These are phyloP conservation scores for Psidium friedrichsthalianum DNA, from an alignment of 345 rosid species.

Conservation along the genomic window DNA sequence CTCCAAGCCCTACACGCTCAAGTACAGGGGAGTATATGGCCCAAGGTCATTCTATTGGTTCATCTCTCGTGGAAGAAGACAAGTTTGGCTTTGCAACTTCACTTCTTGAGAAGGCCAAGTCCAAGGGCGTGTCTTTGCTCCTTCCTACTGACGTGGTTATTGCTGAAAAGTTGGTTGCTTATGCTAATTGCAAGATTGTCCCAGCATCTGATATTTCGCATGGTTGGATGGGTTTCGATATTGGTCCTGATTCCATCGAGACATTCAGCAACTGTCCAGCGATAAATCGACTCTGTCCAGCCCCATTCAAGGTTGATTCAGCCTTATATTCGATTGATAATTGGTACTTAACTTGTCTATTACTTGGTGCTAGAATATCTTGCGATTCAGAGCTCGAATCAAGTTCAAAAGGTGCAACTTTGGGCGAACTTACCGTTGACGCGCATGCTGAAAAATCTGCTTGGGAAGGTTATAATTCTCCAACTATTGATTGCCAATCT, in stretches of 20 bases:
- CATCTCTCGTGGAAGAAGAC: constrained; percentile 93
- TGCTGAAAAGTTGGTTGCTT: constrained; percentile 86
- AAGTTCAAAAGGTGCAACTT: no score
- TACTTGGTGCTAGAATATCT: no score
- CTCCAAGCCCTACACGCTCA: no score
- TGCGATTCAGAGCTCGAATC: no score
- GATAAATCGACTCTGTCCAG: no score
- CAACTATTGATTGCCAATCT: no score
- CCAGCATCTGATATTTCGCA: constrained; percentile 69
- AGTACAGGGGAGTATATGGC: constrained; percentile 98
- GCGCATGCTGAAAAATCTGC: no score
- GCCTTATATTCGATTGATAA: no score
- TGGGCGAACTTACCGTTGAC: no score
- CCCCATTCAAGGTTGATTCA: no score
- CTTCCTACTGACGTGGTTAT: constrained; percentile 80
- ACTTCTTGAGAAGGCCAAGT: constrained; percentile 83
- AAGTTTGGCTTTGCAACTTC: constrained; percentile 73
- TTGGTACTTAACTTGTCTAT: no score
- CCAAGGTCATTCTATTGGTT: constrained; percentile 72
- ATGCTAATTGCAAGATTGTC: constrained; percentile 86
- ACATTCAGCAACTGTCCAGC: constrained; percentile 32
- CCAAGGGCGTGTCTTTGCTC: constrained; percentile 74
- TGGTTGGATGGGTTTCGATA: constrained; percentile 95
- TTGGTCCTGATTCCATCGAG: constrained; percentile 76
- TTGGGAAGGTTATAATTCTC: no score